A percentile compares a stretch with the other conserved stretches of the same genome.
Conservation (phyloP, 768 basidiomycete genomes). For the Pleurotus ostreatus region DNA sequence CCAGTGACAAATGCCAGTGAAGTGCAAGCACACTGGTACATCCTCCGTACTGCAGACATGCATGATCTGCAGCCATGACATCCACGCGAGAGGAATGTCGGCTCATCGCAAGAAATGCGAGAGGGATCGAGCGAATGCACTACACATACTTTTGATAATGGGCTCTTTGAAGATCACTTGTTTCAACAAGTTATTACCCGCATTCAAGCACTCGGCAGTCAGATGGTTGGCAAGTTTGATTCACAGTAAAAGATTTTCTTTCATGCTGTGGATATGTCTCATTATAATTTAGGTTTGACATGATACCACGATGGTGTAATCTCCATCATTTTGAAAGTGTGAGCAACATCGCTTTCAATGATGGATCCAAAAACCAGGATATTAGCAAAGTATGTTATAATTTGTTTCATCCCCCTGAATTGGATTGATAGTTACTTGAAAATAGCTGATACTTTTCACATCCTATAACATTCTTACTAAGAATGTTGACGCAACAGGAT, state of each 20-base stretch:
- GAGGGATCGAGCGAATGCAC: no score
- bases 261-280: no score
- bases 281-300: neutral
- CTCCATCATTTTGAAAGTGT: neutral
- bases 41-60: no score
- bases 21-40: no score
- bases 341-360: neutral
- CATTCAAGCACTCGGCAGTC: constrained; percentile 13
- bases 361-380: neutral
- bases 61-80: no score
- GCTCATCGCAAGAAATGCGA: no score
- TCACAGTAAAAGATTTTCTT: neutral
- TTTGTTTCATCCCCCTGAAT: neutral
- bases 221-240: constrained; percentile 18
- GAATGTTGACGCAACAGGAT: constrained; percentile 13
- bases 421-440: neutral
- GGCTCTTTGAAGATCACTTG: constrained; percentile 29
- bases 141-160: constrained; percentile 26
- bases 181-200: constrained; percentile 20
- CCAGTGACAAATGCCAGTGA: no score
- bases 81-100: no score
- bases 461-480: constrained; percentile 17
- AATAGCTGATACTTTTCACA: constrained; percentile 23
- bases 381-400: neutral
- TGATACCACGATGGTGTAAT: neutral